These are phyloP conservation scores for Colletotrichum gloeosporioides DNA, from an alignment of 2,329 filamentous ascomycete species.

Conservation along the genomic window DNA sequence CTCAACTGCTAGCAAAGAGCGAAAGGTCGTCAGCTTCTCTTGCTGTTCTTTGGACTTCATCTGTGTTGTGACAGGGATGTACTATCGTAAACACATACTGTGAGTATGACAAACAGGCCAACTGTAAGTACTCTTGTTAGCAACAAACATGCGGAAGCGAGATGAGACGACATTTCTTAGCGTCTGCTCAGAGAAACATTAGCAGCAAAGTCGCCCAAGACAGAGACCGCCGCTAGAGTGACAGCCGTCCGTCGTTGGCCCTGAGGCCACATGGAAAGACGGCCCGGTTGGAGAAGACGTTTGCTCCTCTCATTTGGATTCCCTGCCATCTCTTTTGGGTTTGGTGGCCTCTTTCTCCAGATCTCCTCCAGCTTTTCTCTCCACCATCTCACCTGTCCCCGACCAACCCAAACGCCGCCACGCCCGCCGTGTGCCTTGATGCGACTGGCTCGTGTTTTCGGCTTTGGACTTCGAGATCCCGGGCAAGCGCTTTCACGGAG, in stretches of 20 bases:
- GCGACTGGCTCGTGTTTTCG: constrained; percentile 8
- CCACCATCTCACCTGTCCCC: neutral
- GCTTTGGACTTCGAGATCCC: neutral
- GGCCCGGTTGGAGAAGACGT: constrained; percentile 2
- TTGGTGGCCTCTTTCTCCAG: constrained; percentile 4
- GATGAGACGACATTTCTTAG: neutral
- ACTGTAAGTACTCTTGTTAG: neutral
- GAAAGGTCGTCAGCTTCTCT: neutral
- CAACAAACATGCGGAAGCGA: neutral
- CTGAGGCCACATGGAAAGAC: constrained; percentile 20
- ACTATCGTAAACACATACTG: too few relatives aligned
- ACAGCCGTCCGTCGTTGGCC: neutral
- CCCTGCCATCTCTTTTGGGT: neutral
- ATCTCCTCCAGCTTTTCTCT: constrained; percentile 9
- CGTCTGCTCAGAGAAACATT: neutral
- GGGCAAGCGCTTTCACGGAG: neutral
- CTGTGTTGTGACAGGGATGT: neutral
- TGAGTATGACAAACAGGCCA: too few relatives aligned
- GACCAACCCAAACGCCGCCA: neutral
- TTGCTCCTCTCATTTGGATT: neutral
- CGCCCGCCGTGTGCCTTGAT: neutral
- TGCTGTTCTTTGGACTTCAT: neutral
- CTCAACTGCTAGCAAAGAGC: neutral
- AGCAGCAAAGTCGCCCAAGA: neutral
- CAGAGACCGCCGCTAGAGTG: neutral